Conservation (phyloP, 257 asterid genomes). For the Fraxinus americana region DNA sequence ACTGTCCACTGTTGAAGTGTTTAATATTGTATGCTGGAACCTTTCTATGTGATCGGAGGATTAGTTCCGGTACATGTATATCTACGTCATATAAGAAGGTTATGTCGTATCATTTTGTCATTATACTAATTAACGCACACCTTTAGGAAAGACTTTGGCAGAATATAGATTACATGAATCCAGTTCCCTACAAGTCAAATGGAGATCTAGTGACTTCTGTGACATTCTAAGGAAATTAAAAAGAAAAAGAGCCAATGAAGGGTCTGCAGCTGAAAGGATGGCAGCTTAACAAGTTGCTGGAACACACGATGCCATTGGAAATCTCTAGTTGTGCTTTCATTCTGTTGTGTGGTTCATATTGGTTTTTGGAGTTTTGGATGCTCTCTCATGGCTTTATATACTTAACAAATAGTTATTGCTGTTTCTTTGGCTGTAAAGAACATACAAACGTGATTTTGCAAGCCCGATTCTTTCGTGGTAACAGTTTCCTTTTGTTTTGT, state of each 20-base stretch:
- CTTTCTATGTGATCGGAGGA: neutral
- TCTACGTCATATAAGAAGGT: neutral
- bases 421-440: neutral
- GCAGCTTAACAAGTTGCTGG: neutral
- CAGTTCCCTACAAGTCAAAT: neutral
- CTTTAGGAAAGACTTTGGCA: neutral
- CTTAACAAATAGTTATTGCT: neutral
- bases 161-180: neutral
- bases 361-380: neutral
- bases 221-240: neutral
- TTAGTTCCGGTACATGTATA: neutral
- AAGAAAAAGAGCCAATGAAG: neutral
- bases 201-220: neutral
- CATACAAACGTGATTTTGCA: neutral
- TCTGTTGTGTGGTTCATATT: neutral
- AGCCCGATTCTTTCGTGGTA: neutral
- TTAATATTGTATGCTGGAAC: neutral
- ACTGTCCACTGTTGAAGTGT: neutral
- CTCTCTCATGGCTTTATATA: neutral
- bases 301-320: neutral
- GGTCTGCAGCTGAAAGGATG: constrained; percentile 2
- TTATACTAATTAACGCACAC: neutral
- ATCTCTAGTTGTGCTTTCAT: neutral
- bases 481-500: neutral
- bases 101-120: neutral